Evolutionary conservation across 2,329 filamentous ascomycete species (phyloP), one percentile per base, ranked within the genome.

Genomic region (Talaromyces marneffei): DNA sequence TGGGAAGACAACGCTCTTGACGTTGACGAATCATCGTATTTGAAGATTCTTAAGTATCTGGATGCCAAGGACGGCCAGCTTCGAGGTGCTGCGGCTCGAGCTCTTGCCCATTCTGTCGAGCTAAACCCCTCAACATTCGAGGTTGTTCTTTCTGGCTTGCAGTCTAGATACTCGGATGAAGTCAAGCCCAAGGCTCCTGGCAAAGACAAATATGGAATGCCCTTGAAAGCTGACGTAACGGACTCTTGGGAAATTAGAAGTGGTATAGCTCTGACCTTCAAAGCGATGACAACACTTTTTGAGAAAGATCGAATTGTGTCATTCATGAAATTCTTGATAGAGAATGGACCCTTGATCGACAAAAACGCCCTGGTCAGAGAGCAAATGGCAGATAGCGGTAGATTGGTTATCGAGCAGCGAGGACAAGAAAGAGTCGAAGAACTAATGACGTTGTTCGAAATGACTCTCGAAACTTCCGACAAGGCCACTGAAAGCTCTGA

Each of bases 191-290:
- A 89, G 62, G 85, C 89, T 52, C 91, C 92, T 10, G 87, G 93
- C 69, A 86, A 93, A 40, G 93, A 99, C 71, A 89, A 93, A 65
- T 97, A 91, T 71, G 94, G 95, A 59, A 96, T 99, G 90, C 90
- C 91, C 2, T 88, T 87, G 70, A 97, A 96, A 77, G 87, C 88
- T 71, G 91, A 97, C 66, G 80, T 92, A 10, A 84, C 89, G 4
- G 94, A 99, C 75, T 89, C 88, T 1, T 99, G 93, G 93, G 92
- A 97, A 74, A 85, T 86, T 12, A 85, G 95, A 66, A 92, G 96
- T 70, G 94, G 94, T 59, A 88, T 97, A 68, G 93, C 91, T 8
- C 82, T 92, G 23, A 88, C 92, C 2, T 95, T 96, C 77, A 91
- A 87, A 73, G 89, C 94, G 68, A 83, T 99, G 66, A 86, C 90